Conservation (phyloP, 768 basidiomycete genomes). For the Pholiota microspora region DNA sequence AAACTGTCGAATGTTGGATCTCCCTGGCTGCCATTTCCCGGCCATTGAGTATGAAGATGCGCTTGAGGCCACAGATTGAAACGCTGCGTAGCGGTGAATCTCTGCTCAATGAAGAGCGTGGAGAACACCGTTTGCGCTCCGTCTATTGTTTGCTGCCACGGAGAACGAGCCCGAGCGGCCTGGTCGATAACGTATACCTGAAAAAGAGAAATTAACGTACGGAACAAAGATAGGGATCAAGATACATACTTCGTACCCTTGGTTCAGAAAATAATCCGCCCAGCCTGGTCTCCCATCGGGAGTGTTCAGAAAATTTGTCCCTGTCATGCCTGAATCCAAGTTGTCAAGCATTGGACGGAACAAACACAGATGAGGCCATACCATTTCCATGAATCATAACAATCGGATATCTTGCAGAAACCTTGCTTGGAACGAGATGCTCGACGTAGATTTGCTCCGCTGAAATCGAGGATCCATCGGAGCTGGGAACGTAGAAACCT, state of each 20-base stretch:
- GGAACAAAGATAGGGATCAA: not conserved
- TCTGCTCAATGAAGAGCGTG: constrained; percentile 33
- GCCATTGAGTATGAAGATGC: constrained; percentile 48
- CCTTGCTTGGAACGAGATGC: constrained; percentile 39
- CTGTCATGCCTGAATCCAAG: constrained; percentile 42
- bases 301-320: constrained; percentile 50
- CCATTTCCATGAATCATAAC: constrained; percentile 49
- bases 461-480: constrained; percentile 32
- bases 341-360: not conserved
- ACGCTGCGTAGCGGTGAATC: constrained; percentile 39
- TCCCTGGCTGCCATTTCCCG: constrained; percentile 45
- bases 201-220: not conserved
- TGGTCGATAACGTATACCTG: constrained; percentile 48
- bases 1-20: constrained; percentile 45
- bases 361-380: constrained; percentile 9
- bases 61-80: constrained; percentile 46
- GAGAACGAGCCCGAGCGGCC: constrained; percentile 43
- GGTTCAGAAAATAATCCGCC: constrained; percentile 51
- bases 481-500: constrained; percentile 33
- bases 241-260: constrained; percentile 46
- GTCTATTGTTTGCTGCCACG: constrained; percentile 38
- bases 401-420: constrained; percentile 39
- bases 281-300: constrained; percentile 54
- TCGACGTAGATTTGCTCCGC: constrained; percentile 54
- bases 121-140: constrained; percentile 30